Evolutionary conservation across 148 eudicot species (phyloP).

Genomic region (Fagopyrum tataricum): DNA sequence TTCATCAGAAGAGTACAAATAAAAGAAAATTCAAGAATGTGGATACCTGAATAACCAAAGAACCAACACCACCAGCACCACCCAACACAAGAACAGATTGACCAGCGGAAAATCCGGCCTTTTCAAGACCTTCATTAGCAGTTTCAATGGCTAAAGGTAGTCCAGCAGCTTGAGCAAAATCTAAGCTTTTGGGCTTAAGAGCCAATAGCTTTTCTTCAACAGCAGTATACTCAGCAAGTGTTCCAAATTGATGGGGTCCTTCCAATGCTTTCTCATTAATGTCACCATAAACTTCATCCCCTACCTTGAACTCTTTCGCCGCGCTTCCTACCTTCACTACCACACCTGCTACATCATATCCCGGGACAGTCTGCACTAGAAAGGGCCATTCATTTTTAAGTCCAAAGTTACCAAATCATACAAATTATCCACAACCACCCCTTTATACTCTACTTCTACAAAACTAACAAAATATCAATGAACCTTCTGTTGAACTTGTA

Average conservation of each 20-base stretch:
- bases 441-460: too few species aligned
- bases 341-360: slow-evolving; percentile 85
- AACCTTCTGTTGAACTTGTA: too few species aligned
- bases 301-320: slow-evolving; percentile 64
- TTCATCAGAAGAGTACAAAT: neutral
- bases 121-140: slow-evolving; percentile 90
- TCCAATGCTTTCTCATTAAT: slow-evolving; percentile 62
- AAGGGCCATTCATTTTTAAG: neutral
- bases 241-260: slow-evolving; percentile 70
- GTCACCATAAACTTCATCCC: slow-evolving; percentile 91
- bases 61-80: slow-evolving; percentile 97
- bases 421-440: neutral
- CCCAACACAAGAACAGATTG: slow-evolving; percentile 82
- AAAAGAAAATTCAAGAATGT: neutral
- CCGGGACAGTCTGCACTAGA: slow-evolving; percentile 67
- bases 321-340: slow-evolving; percentile 79
- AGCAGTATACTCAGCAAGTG: slow-evolving; percentile 85
- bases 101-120: slow-evolving; percentile 64
- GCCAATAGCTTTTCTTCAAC: slow-evolving; percentile 84
- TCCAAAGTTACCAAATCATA: neutral
- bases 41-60: slow-evolving; percentile 77
- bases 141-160: slow-evolving; percentile 91
- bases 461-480: too few species aligned
- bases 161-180: slow-evolving; percentile 73
- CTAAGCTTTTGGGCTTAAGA: slow-evolving; percentile 63